phyloP scores from a whole-genome alignment of 177 flowering plant species.

The Vitis hybrid region DNA sequence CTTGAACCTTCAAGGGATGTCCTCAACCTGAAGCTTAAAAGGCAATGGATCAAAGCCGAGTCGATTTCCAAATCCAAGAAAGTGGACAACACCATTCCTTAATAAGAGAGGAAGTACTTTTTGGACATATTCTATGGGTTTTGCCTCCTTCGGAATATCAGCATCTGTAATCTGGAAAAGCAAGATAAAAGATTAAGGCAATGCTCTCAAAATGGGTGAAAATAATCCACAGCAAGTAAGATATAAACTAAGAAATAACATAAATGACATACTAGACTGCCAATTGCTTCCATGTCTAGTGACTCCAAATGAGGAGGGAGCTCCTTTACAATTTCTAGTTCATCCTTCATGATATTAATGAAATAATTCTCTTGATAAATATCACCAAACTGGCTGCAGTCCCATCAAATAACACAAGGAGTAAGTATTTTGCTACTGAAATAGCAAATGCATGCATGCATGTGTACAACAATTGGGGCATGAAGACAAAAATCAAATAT shows the following conservation, averaged over 20 bases:
- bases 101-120: constrained; percentile 62
- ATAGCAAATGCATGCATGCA: neutral
- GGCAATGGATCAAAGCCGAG: constrained; percentile 94
- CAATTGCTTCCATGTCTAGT: constrained; percentile 68
- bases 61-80: constrained; percentile 95
- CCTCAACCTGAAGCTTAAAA: constrained; percentile 68
- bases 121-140: constrained; percentile 56
- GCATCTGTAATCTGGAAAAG: constrained; percentile 78
- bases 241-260: constrained; percentile 17
- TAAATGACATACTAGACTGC: constrained; percentile 69
- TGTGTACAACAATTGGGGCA: neutral
- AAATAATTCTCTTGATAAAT: constrained; percentile 87
- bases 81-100: constrained; percentile 75
- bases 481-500: no score
- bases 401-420: constrained; percentile 8
- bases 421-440: constrained; percentile 7
- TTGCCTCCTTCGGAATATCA: constrained; percentile 85
- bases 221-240: neutral
- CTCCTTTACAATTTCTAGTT: constrained; percentile 71
- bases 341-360: constrained; percentile 62
- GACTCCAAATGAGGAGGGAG: constrained; percentile 67
- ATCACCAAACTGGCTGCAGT: constrained; percentile 89
- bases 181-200: constrained; percentile 7
- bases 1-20: neutral
- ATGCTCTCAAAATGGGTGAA: neutral